phyloP scores from a whole-genome alignment of 2,329 filamentous ascomycete species.

The Lasiodiplodia theobromae region DNA sequence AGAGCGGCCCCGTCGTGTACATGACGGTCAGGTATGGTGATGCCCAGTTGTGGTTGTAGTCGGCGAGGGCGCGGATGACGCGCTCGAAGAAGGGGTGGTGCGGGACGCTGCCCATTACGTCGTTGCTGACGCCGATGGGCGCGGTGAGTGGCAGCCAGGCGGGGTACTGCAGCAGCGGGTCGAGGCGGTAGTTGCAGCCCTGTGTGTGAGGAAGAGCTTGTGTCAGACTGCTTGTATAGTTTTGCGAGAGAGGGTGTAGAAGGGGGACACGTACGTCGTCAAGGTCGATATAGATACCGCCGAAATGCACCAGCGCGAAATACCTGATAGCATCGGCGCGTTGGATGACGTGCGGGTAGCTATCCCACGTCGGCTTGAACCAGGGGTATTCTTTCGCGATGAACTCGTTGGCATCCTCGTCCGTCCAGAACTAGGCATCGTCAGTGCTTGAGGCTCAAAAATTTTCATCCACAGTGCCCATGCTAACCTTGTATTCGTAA shows the following conservation, averaged over 20 bases:
- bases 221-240: not conserved
- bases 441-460: not conserved
- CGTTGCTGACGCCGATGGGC: constrained; percentile 37
- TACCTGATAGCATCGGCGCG: constrained; percentile 39
- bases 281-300: constrained; percentile 40
- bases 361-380: constrained; percentile 37
- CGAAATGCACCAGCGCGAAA: constrained; percentile 37
- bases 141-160: constrained; percentile 37
- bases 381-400: constrained; percentile 34
- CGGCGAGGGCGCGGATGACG: constrained; percentile 34
- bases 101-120: constrained; percentile 36
- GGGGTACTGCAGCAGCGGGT: constrained; percentile 34
- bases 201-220: not conserved
- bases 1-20: constrained; percentile 42
- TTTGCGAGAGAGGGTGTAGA: constrained; percentile 1
- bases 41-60: constrained; percentile 34
- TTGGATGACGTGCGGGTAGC: constrained; percentile 39
- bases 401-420: constrained; percentile 33
- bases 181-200: constrained; percentile 30
- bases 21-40: constrained; percentile 42
- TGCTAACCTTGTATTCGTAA: constrained; percentile 73
- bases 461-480: too few species aligned
- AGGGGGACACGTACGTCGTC: constrained; percentile 30
- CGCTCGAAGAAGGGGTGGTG: constrained; percentile 36
- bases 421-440: constrained; percentile 33